A percentile compares a stretch with the other conserved stretches of the same genome.
Conservation (phyloP, 2,329 filamentous ascomycete genomes). For the Chaetomium sp. region DNA sequence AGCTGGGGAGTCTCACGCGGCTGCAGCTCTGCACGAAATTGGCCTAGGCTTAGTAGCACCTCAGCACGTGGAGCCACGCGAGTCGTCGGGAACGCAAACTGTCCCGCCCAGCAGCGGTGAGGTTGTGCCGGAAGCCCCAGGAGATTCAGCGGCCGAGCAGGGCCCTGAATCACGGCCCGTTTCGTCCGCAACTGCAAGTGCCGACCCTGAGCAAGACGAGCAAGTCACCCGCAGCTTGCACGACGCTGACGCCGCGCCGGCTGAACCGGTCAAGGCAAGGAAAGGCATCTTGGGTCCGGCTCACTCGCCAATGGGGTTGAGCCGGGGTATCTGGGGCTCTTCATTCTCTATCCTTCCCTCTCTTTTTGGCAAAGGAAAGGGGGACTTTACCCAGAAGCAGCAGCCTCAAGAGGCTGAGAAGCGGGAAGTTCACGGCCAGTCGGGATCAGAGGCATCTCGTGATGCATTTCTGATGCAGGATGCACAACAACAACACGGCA, state of each 20-base stretch:
- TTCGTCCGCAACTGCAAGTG: conserved; percentile 2
- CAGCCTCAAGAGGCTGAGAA: conserved; percentile 6
- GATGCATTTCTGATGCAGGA: conserved; percentile 17
- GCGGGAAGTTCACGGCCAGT: neutral
- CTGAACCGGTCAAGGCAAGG: conserved; percentile 19
- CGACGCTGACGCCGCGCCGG: neutral
- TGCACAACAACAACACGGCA: conserved; percentile 20
- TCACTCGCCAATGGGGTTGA: too few relatives aligned
- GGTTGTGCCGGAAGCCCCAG: conserved; percentile 5
- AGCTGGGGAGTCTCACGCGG: neutral
- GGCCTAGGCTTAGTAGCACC: conserved; percentile 5
- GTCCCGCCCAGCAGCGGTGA: conserved; percentile 25
- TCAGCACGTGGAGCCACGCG: conserved; percentile 26
- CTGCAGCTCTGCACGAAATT: conserved; percentile 17
- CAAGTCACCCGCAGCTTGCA: neutral
- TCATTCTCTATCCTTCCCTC: conserved; percentile 32
- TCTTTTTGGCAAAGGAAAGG: conserved; percentile 32
- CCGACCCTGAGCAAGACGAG: conserved; percentile 3
- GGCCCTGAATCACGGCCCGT: conserved; percentile 10
- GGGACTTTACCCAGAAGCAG: conserved; percentile 8
- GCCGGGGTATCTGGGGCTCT: conserved; percentile 32
- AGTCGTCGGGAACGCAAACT: conserved; percentile 12
- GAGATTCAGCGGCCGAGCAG: conserved; percentile 9
- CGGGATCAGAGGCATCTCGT: conserved; percentile 7
- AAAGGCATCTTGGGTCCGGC: conserved; percentile 31